These are phyloP conservation scores for Fusarium agapanthi DNA, from an alignment of 2,329 filamentous ascomycete genomes.

Conservation along the genomic window DNA sequence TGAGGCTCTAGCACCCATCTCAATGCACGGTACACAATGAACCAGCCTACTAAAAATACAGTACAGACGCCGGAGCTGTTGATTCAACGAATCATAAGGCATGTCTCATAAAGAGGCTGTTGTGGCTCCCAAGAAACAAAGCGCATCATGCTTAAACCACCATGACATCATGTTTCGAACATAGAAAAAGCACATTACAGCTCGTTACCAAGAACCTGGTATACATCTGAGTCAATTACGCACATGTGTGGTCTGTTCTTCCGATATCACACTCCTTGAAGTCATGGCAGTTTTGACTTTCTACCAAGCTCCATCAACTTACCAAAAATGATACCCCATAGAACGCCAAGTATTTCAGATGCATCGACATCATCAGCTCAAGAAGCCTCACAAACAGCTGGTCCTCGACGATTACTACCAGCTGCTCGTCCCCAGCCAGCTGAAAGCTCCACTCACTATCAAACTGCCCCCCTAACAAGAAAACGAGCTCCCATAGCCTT, in stretches of 20 bases:
- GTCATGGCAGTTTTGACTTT: rapidly evolving
- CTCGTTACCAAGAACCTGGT: neutral
- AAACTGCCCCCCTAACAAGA: neutral
- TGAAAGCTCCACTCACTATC: neutral
- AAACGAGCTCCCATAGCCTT: neutral
- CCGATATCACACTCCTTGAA: neutral
- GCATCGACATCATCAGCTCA: neutral
- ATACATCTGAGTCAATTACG: neutral
- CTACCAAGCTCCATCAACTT: neutral
- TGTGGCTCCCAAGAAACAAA: neutral
- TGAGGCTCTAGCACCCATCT: no score
- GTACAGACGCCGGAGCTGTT: rapidly evolving
- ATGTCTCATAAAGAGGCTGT: neutral
- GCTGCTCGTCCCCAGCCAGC: neutral
- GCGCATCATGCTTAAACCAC: conserved; percentile 1
- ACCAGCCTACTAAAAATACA: neutral
- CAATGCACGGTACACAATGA: neutral
- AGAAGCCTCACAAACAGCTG: rapidly evolving
- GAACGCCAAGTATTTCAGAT: neutral
- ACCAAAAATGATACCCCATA: neutral
- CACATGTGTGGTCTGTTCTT: rapidly evolving
- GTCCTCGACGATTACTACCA: neutral
- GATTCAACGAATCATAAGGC: neutral
- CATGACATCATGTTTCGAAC: neutral
- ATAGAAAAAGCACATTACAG: neutral